Evolutionary conservation across 305 asterid genomes (phyloP).

Genomic region (Stenogyne calaminthoides): DNA sequence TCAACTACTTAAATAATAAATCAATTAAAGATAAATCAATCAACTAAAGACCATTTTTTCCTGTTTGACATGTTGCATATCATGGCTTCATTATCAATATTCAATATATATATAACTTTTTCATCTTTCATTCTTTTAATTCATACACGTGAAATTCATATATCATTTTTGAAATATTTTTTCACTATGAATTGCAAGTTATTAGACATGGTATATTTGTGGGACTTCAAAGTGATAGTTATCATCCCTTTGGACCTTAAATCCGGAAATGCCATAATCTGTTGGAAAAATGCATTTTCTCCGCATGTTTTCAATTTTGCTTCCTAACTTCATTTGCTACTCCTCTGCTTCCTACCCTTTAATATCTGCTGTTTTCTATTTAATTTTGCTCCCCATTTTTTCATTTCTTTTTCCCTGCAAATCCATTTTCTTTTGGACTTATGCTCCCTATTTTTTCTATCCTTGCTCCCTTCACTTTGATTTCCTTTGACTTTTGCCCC

Average conservation of each 20-base stretch:
- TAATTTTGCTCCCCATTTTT: not conserved
- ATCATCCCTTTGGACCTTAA: not conserved
- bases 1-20: not conserved
- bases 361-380: not conserved
- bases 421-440: not conserved
- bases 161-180: not conserved
- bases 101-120: not conserved
- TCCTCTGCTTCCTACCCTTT: not conserved
- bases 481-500: not conserved
- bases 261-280: not conserved
- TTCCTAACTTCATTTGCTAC: not conserved
- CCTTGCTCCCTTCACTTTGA: not conserved
- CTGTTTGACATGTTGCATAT: not conserved
- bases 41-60: not conserved
- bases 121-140: not conserved
- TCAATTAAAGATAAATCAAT: not conserved
- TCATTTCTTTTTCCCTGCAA: not conserved
- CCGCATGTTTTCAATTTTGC: not conserved
- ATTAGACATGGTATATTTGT: not conserved
- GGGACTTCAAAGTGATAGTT: not conserved
- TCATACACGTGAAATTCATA: not conserved
- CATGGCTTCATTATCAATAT: not conserved
- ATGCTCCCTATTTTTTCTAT: not conserved
- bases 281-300: not conserved
- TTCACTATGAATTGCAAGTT: not conserved